A percentile compares a stretch with the other conserved stretches of the same genome.
Conservation (phyloP, 768 basidiomycete genomes). For the Tephrocybe rancida region DNA sequence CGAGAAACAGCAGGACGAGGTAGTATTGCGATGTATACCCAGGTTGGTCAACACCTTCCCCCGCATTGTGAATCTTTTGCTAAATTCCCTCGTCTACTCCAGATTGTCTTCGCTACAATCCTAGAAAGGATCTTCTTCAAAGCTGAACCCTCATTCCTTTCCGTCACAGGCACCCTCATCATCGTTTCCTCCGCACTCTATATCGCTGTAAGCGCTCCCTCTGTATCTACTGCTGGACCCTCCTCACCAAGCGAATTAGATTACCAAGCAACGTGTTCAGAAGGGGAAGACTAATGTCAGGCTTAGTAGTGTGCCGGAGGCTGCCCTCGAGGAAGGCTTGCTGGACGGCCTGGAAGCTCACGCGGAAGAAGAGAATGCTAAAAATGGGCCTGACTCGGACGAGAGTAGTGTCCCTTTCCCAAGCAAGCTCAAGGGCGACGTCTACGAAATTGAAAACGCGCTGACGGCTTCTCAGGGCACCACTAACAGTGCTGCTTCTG, state of each 20-base stretch:
- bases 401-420: background rate
- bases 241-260: background rate
- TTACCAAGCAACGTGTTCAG: conserved; percentile 4
- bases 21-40: conserved; percentile 56
- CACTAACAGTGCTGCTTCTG: too few species aligned
- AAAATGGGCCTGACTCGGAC: background rate
- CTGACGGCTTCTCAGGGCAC: too few species aligned
- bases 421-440: background rate
- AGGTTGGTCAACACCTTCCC: conserved; percentile 11
- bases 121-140: conserved; percentile 71
- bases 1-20: conserved; percentile 50
- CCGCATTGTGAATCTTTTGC: background rate
- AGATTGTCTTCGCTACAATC: conserved; percentile 70
- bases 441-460: background rate
- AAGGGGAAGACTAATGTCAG: conserved; percentile 2
- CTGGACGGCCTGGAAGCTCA: conserved; percentile 3
- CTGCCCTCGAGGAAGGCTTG: conserved; percentile 13
- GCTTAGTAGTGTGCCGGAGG: conserved; percentile 3
- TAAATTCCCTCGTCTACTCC: background rate
- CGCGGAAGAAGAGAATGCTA: background rate
- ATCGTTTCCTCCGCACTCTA: conserved; percentile 67
- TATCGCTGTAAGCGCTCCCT: conserved; percentile 52
- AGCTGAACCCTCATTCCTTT: conserved; percentile 57
- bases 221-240: background rate
- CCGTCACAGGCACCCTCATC: conserved; percentile 62